Evolutionary conservation across 78 protist genomes (phyloP), one percentile per base, ranked within the genome.

Genomic region (Isochrysis galbana): DNA sequence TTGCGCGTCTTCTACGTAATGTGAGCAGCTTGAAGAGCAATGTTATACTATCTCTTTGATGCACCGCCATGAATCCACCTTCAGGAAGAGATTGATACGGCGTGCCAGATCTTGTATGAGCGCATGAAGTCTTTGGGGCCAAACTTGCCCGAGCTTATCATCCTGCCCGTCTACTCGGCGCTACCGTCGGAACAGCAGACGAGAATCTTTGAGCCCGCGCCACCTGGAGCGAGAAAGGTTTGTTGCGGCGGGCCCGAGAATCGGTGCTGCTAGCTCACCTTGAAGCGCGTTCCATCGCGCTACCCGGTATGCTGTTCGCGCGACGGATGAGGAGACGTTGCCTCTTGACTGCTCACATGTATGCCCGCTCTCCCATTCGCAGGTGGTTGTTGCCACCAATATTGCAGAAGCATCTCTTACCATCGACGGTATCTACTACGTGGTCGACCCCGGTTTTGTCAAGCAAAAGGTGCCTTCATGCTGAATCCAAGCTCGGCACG

Each of bases 61-160:
- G 22, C 21, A 26, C 83, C 61, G 72, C n/a, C n/a, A n/a, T n/a
- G n/a, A n/a, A n/a, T n/a, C n/a, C n/a, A n/a, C n/a, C n/a, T n/a
- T n/a, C n/a, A n/a, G 93, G 99, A 99, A 67, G 99, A 99, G 90
- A 98, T 99, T 55, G 99, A 98, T 94, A 96, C 99, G 14, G 97
- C 99, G 2, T 96, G 98, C 80, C 97, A 98, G 90, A 96, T 97
- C 45, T 96, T 98, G 44, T 97, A 72, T 94, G 99, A 99, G 67
- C 96, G 99, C 84, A 98, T 98, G 99, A 96, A 98, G 61, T 78
- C 93, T 2, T 93, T 98, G 23, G 98, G 87, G n/a, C 21, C 29
- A 26, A 45, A 39, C 10, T 32, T 87, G 51, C 90, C 90, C 44
- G 72, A 83, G 93, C 89, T 91, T 48, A 87, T 46, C 92, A 92